Conservation (phyloP, 2,329 filamentous ascomycete genomes). For the Rosellinia necatrix region DNA sequence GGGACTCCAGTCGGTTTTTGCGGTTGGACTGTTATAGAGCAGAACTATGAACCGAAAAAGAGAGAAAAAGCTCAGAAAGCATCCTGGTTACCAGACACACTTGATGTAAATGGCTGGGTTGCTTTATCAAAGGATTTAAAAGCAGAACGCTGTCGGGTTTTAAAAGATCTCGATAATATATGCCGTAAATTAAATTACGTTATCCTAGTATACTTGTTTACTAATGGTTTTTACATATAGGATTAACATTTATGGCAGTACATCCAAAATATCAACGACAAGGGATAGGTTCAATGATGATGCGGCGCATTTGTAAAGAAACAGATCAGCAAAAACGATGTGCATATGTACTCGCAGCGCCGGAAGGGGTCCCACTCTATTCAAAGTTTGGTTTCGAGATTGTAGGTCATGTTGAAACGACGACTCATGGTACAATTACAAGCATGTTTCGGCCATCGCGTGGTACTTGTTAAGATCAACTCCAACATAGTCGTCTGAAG, state of each 20-base stretch:
- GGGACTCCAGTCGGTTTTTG: constrained; percentile 26
- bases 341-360: constrained; percentile 30
- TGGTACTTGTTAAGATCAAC: constrained; percentile 15
- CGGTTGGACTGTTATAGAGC: constrained; percentile 28
- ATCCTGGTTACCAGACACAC: constrained; percentile 18
- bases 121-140: constrained; percentile 21
- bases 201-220: constrained; percentile 16
- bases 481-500: constrained; percentile 10
- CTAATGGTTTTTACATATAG: constrained; percentile 22
- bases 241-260: constrained; percentile 28
- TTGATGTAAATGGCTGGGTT: constrained; percentile 22
- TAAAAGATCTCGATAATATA: constrained; percentile 23
- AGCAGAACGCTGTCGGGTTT: constrained; percentile 17
- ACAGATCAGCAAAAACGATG: constrained; percentile 27
- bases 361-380: constrained; percentile 27
- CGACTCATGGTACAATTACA: constrained; percentile 25
- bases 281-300: constrained; percentile 29
- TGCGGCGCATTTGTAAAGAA: constrained; percentile 28
- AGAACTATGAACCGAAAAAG: constrained; percentile 14
- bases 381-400: constrained; percentile 29
- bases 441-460: constrained; percentile 28
- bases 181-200: constrained; percentile 22
- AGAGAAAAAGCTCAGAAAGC: constrained; percentile 16
- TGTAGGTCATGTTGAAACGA: constrained; percentile 28
- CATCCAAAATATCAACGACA: constrained; percentile 27